Base-by-base conservation (phyloP, 257 asterid species). In the Jacaranda mimosifolia region DNA sequence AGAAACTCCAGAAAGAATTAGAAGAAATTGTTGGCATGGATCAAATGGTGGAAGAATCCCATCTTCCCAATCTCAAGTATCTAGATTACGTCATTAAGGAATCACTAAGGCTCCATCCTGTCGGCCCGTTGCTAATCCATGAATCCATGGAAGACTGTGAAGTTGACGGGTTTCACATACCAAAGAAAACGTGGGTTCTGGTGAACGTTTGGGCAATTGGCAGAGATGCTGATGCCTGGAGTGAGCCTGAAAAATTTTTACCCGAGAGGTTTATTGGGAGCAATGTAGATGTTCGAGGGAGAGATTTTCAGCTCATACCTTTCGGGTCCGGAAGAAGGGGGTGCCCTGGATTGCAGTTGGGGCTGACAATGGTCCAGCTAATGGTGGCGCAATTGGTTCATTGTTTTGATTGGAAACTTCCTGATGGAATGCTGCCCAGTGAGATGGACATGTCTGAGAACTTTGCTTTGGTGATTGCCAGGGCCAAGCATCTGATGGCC, bases 321-420 rank as follows among this genome's bases (percentile, higher is more conserved):
- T 84, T 85, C 5, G 82, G 86, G 3, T 18, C 86, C 3, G 88
- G 83, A 4, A 70, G 89, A 35, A 82, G 88, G 60, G 83, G 80
- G 0, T 84, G 88, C 65, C 88, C 84, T 3, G 83, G 82, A 21
- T 6, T 78, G 80, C 83, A 82, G 40, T 7, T 85, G 64, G 88
- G 84, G 35, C 9, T 85, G 17, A 68, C 68, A 3, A 3, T 62
- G 1, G 83, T 81, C 9, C 75, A 70, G 0, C 35, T 79, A 0
- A n/a, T 75, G 59, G 84, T 81, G 19, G 80, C 88, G 0, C 86
- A 85, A 18, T 46, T 85, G 53, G 82, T 79, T 26, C 88, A 85
- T 75, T 85, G 84, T 76, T 85, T 81, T 32, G 74, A 85, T 62
- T 85, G 82, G 86, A 68, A 71, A 40, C 80, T 81, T 26, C 73